Evolutionary conservation across 768 basidiomycete genomes (phyloP).

Genomic region (Melanogaster broomeanus): DNA sequence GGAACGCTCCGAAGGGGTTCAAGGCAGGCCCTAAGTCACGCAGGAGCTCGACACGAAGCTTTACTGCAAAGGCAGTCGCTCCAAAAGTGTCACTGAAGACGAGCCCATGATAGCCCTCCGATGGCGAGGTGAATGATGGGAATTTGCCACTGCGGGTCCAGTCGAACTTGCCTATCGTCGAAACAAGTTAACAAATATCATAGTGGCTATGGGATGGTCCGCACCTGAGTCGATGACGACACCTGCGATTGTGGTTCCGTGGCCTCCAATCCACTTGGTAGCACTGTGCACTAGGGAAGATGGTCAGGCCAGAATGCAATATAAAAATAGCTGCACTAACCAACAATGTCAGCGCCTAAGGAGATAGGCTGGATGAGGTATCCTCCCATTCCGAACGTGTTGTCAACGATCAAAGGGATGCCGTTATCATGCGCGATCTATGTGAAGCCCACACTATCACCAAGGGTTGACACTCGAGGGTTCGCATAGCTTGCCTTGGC

Average conservation of each 20-base stretch:
- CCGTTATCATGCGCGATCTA: constrained; percentile 62
- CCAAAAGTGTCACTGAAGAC: constrained; percentile 54
- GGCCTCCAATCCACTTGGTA: constrained; percentile 70
- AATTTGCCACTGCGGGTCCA: constrained; percentile 55
- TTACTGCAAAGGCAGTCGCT: constrained; percentile 49
- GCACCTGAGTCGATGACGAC: constrained; percentile 60
- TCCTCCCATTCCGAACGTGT: constrained; percentile 64
- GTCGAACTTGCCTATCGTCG: constrained; percentile 52
- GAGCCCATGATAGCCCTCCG: constrained; percentile 59
- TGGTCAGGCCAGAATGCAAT: background rate
- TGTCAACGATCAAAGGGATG: constrained; percentile 67
- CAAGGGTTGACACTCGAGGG: background rate
- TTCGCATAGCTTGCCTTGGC: constrained; percentile 44
- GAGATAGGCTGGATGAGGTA: constrained; percentile 57
- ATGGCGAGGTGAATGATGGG: constrained; percentile 55
- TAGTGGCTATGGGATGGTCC: constrained; percentile 12
- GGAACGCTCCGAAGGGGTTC: constrained; percentile 60
- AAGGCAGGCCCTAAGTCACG: constrained; percentile 55
- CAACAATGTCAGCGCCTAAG: constrained; percentile 57
- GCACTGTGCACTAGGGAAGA: constrained; percentile 47
- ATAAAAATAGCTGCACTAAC: constrained; percentile 22
- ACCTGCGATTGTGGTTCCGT: constrained; percentile 69
- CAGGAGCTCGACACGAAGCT: constrained; percentile 51
- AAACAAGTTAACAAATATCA: background rate
- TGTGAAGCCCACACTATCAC: background rate